Evolutionary conservation across 305 asterid genomes (phyloP).

Genomic region (Coffea humblotiana): DNA sequence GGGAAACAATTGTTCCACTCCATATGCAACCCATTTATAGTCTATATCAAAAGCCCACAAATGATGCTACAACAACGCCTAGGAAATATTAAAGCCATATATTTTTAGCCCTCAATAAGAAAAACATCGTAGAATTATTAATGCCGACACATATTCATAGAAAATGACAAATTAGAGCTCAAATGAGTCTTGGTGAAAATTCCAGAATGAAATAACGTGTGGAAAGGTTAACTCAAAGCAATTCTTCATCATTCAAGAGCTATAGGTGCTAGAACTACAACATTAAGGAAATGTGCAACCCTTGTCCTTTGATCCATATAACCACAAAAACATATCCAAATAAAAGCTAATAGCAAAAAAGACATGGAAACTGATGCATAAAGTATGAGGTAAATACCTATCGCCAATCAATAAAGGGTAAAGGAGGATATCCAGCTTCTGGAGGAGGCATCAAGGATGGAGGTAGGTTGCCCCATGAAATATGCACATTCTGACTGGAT

Average conservation of each 20-base stretch:
- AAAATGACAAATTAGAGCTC: neutral
- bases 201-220: neutral
- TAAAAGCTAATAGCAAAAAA: neutral
- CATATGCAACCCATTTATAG: too few species aligned
- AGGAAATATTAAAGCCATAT: too few species aligned
- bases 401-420: conserved; percentile 89
- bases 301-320: neutral
- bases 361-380: neutral
- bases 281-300: neutral
- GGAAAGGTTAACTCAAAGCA: neutral
- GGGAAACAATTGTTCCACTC: too few species aligned
- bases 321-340: neutral
- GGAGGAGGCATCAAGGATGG: conserved; percentile 96
- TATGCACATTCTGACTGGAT: conserved; percentile 53
- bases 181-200: neutral
- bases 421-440: conserved; percentile 77
- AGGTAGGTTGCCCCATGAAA: conserved; percentile 68
- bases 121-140: neutral
- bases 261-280: neutral
- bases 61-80: too few species aligned
- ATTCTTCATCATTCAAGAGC: neutral
- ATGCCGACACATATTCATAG: neutral
- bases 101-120: too few species aligned
- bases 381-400: conserved; percentile 36
- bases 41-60: too few species aligned